Evolutionary conservation across 208 protist species (phyloP), one percentile per base, ranked within the genome.

Genomic region (Lotmaria passim): DNA sequence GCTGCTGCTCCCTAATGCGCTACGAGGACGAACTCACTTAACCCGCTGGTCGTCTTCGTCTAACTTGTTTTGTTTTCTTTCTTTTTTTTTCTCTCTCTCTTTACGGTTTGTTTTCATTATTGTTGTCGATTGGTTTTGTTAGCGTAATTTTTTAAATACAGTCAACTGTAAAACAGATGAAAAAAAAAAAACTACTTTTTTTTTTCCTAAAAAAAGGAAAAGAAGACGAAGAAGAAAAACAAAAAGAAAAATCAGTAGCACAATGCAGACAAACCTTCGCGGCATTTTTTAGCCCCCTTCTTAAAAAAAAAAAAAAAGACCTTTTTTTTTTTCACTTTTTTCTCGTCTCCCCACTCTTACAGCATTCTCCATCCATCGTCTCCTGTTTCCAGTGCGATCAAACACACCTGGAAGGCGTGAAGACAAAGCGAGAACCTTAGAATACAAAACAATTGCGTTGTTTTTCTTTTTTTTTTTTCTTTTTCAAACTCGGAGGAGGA

Each of bases 171-270:
- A 31, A 24, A 52, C 7, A 52, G 31, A 8, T 46, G 24, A 39
- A 36, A 38, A 56, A 36, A 53, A 50, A 72, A 65, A 43, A 60
- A 28, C 30, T 39, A 38, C 59, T 56, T 17, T 36, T 63, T 43
- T 60, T 56, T 17, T 36, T 63, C 55, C 38, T 26, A 38, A 70
- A 23, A 43, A 41, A 30, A 72, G 24, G 31, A 63, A 52, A 55
- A 62, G 57, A 68, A 64, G 43, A 60, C 14, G 52, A 57, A 78
- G 51, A n/a, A n/a, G n/a, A n/a, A n/a, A n/a, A n/a, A n/a, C n/a
- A n/a, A n/a, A n/a, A n/a, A n/a, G 55, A 51, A 61, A 50, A 52
- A 28, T 19, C 28, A 41, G 23, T 28, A 61, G 38, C 60, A 44
- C 44, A 24, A 19, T 17, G 15, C 36, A 41, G 34, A 58, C 17